Percentiles rank a stretch among this genome's conserved stretches.
Evolutionary conservation across 176 grass and related monocot species (phyloP).

Genomic region (Poa annua): DNA sequence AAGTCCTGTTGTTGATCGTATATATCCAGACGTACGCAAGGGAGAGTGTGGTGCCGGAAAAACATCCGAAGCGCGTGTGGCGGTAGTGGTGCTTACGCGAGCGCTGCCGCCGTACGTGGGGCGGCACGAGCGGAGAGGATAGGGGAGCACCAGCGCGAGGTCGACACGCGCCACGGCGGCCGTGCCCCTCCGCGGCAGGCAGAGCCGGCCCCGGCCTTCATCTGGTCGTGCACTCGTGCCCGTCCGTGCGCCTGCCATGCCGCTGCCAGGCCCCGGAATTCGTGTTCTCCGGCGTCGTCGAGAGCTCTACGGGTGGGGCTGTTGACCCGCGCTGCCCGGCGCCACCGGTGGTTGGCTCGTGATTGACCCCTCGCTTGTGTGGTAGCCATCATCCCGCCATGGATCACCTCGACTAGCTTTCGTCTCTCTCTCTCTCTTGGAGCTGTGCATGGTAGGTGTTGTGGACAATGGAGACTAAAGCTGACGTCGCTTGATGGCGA

Average conservation of each 20-base stretch:
- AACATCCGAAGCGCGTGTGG: neutral
- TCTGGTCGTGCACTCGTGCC: constrained; percentile 34
- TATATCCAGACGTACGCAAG: too few species aligned
- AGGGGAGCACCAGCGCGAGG: constrained; percentile 8
- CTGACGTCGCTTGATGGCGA: neutral
- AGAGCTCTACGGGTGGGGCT: constrained; percentile 42
- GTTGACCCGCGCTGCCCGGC: constrained; percentile 9
- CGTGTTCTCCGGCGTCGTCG: neutral
- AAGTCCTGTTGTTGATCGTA: rapidly evolving
- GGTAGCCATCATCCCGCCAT: constrained; percentile 45
- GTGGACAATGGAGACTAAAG: constrained; percentile 16
- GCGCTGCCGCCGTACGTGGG: neutral
- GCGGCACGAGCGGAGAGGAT: neutral
- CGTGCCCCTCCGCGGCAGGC: constrained; percentile 45
- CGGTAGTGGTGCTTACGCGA: too few species aligned
- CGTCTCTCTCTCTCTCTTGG: neutral
- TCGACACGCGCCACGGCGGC: constrained; percentile 36
- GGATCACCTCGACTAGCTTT: constrained; percentile 8
- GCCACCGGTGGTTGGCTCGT: neutral
- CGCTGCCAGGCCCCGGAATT: too few species aligned
- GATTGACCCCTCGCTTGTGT: neutral
- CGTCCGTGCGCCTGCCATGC: too few species aligned
- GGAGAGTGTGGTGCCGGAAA: too few species aligned
- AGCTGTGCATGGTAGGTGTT: neutral
- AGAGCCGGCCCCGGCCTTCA: neutral